Evolutionary conservation across 176 grass and related monocot genomes (phyloP).

Genomic region (Lolium multiflorum): DNA sequence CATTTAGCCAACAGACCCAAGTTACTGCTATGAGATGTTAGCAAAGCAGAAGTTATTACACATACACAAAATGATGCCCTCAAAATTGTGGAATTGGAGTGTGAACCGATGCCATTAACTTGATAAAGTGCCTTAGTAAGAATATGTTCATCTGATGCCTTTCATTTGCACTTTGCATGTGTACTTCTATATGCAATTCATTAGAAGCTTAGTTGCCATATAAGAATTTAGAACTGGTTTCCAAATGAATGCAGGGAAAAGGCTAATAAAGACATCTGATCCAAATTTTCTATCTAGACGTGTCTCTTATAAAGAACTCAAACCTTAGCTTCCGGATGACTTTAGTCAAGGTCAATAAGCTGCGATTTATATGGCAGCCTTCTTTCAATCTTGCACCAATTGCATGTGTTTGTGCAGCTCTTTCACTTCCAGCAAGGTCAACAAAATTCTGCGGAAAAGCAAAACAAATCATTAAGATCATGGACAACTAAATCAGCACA

Average conservation of each 20-base stretch:
- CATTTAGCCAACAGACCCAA: constrained; percentile 27
- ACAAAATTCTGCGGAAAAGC: constrained; percentile 85
- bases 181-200: not conserved
- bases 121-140: constrained; percentile 4
- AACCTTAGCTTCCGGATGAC: constrained; percentile 99
- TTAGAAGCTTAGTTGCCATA: constrained; percentile 5
- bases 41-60: not conserved
- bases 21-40: not conserved
- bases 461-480: constrained; percentile 34
- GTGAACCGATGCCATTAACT: constrained; percentile 30
- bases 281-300: constrained; percentile 3
- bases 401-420: constrained; percentile 91
- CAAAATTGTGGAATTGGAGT: not conserved
- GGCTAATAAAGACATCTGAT: not conserved
- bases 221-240: constrained; percentile 11
- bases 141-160: constrained; percentile 13
- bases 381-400: constrained; percentile 89
- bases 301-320: not conserved
- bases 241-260: constrained; percentile 39
- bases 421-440: constrained; percentile 98
- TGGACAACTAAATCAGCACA: constrained; percentile 35
- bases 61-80: not conserved
- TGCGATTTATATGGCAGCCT: constrained; percentile 96
- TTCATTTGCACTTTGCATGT: constrained; percentile 10
- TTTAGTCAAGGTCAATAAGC: constrained; percentile 89